A percentile compares a stretch with the other conserved stretches of the same genome.
Evolutionary conservation across 139 green algal genomes (phyloP).

Genomic region (Chlamydomonas incerta): DNA sequence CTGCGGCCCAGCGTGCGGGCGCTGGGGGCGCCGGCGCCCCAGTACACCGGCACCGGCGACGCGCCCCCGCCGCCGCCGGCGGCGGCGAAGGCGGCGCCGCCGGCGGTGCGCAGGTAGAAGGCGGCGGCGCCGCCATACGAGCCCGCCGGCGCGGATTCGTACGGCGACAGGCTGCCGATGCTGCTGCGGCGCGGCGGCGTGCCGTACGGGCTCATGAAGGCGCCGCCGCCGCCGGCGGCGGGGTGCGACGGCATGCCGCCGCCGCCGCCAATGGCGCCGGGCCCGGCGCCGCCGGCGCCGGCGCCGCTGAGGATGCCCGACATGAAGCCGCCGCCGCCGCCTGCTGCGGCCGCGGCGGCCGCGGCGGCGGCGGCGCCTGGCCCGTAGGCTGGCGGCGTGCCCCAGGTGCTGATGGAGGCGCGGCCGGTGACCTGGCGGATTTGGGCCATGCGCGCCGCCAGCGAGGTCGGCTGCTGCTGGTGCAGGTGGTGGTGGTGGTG

Average conservation of each 20-base stretch:
- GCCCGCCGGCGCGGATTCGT: constrained; percentile 15
- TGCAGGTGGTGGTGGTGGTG: background rate
- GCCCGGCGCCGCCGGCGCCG: too few relatives aligned
- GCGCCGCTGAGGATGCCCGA: background rate
- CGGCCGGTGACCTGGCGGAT: background rate
- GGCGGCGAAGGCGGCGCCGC: background rate
- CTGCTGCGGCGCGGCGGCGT: too few relatives aligned
- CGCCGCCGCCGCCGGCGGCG: too few relatives aligned
- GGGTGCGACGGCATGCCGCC: too few relatives aligned
- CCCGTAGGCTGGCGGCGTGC: background rate
- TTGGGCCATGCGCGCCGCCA: background rate
- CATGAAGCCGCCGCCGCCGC: background rate
- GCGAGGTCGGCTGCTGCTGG: background rate
- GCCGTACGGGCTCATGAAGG: too few relatives aligned
- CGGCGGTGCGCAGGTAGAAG: background rate
- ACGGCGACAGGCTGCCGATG: background rate
- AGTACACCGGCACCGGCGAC: background rate
- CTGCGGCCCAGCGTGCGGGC: background rate
- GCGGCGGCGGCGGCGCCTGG: too few relatives aligned
- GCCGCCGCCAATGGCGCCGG: too few relatives aligned
- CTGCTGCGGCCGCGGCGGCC: too few relatives aligned
- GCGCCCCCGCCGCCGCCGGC: background rate
- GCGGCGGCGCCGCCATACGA: background rate
- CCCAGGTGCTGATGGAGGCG: constrained; percentile 13
- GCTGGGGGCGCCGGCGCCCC: too few relatives aligned